phyloP scores from a whole-genome alignment of 768 basidiomycete genomes.

The Hygrocybe coccinea region DNA sequence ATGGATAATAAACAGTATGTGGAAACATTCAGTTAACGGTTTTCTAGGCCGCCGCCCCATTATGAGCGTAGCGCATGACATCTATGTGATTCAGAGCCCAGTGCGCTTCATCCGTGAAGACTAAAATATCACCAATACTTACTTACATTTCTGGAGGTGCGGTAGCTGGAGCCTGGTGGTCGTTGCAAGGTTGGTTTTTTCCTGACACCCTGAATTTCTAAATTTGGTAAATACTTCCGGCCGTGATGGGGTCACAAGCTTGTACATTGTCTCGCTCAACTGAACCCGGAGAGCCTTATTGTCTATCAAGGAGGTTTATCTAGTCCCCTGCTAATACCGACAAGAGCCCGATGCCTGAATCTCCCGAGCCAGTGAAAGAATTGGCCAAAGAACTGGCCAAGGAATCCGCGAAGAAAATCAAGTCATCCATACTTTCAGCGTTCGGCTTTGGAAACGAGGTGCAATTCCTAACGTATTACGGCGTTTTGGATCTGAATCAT shows the following conservation, averaged over 20 bases:
- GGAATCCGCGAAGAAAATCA: conserved; percentile 2
- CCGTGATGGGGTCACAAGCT: too few relatives aligned
- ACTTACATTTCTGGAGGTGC: too few relatives aligned
- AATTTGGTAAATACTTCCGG: too few relatives aligned
- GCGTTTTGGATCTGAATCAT: neutral
- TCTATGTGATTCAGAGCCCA: conserved; percentile 51
- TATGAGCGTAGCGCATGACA: conserved; percentile 44
- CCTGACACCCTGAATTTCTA: too few relatives aligned
- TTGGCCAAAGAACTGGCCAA: conserved; percentile 2
- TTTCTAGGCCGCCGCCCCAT: conserved; percentile 50
- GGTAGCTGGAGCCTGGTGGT: too few relatives aligned
- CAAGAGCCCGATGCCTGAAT: neutral
- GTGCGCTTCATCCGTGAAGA: conserved; percentile 47
- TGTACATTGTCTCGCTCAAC: too few relatives aligned
- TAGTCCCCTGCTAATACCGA: neutral
- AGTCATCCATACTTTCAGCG: neutral
- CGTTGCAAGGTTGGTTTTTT: too few relatives aligned
- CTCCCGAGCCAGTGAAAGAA: neutral
- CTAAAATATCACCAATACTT: neutral
- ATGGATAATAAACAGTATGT: conserved; percentile 6
- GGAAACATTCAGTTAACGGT: conserved; percentile 43
- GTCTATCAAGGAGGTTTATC: neutral
- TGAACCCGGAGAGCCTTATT: too few relatives aligned
- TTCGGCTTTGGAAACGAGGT: neutral
- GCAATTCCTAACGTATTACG: neutral